Conservation (phyloP, 257 asterid genomes). For the Salvia hispanica region DNA sequence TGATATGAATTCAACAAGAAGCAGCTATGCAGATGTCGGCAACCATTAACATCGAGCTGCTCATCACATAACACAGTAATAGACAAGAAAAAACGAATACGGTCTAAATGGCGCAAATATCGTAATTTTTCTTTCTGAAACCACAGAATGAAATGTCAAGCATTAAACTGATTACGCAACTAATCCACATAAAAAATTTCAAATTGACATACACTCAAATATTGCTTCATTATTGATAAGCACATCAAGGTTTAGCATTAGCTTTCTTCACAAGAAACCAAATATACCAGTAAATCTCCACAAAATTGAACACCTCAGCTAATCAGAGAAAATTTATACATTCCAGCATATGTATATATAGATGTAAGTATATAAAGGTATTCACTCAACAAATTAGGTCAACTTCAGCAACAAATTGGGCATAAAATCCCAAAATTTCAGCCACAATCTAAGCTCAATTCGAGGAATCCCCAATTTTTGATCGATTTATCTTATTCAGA, state of each 20-base stretch:
- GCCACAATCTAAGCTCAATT: background rate
- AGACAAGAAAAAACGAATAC: background rate
- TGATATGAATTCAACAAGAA: slow-evolving; percentile 13
- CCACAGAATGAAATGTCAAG: background rate
- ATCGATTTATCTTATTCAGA: background rate
- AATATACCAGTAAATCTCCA: background rate
- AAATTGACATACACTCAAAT: background rate
- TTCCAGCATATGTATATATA: too few relatives aligned
- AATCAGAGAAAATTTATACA: background rate
- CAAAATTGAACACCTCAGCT: slow-evolving; percentile 4
- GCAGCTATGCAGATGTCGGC: background rate
- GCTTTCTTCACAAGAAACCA: background rate
- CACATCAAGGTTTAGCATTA: background rate
- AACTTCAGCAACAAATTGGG: background rate
- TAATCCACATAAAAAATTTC: background rate
- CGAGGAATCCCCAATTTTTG: background rate
- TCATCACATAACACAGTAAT: background rate
- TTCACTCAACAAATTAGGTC: too few relatives aligned
- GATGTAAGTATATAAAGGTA: too few relatives aligned
- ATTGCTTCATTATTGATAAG: background rate
- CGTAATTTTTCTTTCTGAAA: background rate
- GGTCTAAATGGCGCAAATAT: background rate
- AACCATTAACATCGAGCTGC: background rate
- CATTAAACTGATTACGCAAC: background rate
- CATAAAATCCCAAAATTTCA: slow-evolving; percentile 5